Conservation (phyloP, 2,329 filamentous ascomycete species). For the Septoria linicola region DNA sequence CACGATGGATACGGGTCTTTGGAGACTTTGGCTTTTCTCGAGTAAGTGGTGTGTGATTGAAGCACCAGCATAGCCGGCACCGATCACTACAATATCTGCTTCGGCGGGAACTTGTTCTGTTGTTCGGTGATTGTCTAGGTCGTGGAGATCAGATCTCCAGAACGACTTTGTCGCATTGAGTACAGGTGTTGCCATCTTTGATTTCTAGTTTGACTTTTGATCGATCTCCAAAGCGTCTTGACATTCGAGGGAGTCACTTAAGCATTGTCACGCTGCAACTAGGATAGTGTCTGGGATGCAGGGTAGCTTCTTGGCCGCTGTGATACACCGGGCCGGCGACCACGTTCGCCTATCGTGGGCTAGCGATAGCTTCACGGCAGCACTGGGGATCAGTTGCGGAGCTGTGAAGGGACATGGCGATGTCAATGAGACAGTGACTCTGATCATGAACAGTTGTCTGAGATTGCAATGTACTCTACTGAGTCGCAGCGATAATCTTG, state of each 20-base stretch:
- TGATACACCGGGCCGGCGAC: constrained; percentile 7
- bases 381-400: background rate
- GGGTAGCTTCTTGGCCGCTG: background rate
- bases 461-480: too few relatives aligned
- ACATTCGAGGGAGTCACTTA: background rate
- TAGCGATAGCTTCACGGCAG: background rate
- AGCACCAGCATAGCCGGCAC: constrained; percentile 31
- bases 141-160: constrained; percentile 45
- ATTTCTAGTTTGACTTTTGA: background rate
- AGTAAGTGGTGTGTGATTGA: constrained; percentile 29
- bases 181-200: constrained; percentile 23
- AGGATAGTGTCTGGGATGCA: background rate
- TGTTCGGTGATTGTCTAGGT: constrained; percentile 58
- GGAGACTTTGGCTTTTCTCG: constrained; percentile 16
- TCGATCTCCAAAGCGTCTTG: background rate
- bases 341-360: constrained; percentile 3
- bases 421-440: background rate
- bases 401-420: background rate
- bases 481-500: constrained; percentile 31
- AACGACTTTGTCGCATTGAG: constrained; percentile 38
- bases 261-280: background rate
- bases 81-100: constrained; percentile 32
- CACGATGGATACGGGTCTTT: constrained; percentile 20
- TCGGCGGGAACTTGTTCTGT: constrained; percentile 53
- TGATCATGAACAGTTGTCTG: too few relatives aligned